phyloP scores from a whole-genome alignment of 371 early-diverging fungal genomes.

The Saksenaea oblongispora region DNA sequence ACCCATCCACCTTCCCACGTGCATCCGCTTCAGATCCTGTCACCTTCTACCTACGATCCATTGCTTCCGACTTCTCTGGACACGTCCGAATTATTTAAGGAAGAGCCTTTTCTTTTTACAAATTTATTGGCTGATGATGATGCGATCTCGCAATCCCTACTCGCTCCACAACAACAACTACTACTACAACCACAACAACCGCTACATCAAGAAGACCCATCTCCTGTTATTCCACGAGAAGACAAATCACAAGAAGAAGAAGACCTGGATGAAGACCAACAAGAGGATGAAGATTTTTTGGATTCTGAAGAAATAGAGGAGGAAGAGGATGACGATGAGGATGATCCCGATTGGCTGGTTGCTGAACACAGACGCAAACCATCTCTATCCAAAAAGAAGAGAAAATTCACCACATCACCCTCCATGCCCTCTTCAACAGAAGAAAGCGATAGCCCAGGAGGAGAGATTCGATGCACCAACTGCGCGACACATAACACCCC shows the following conservation, averaged over 20 bases:
- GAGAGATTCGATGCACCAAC: conserved; percentile 3
- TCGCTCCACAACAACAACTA: not conserved
- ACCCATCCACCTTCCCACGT: conserved; percentile 14
- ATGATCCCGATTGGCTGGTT: not conserved
- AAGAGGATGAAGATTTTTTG: not conserved
- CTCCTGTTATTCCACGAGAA: not conserved
- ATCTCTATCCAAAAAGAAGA: not conserved
- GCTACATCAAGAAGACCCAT: not conserved
- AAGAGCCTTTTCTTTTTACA: not conserved
- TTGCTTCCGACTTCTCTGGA: not conserved
- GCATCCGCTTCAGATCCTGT: conserved; percentile 22
- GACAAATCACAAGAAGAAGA: not conserved
- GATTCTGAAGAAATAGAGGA: conserved; percentile 4
- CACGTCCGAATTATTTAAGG: conserved; percentile 1
- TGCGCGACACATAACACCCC: conserved; percentile 19
- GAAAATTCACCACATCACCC: not conserved
- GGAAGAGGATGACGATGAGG: not conserved
- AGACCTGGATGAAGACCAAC: not conserved
- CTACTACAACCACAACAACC: not conserved
- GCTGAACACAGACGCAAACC: not conserved
- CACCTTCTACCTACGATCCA: conserved; percentile 7
- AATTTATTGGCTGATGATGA: not conserved
- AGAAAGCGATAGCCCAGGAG: not conserved
- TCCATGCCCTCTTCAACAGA: not conserved
- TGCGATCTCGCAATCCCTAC: not conserved